These are phyloP conservation scores for Diplodia sapinea DNA, from an alignment of 2,329 filamentous ascomycete genomes.

Conservation along the genomic window DNA sequence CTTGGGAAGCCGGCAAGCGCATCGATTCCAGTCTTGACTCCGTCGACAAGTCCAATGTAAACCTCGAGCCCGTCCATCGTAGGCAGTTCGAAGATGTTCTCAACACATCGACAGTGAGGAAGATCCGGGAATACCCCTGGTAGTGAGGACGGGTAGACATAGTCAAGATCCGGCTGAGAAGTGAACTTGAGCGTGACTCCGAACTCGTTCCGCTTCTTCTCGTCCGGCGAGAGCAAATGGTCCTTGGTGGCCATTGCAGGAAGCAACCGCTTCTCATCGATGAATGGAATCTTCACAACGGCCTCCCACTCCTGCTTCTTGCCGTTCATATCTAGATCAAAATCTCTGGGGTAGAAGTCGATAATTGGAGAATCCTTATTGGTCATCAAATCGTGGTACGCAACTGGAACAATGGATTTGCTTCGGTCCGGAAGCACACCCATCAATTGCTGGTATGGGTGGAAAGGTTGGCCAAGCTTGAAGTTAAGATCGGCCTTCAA, in stretches of 20 bases:
- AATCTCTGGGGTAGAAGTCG: constrained; percentile 97
- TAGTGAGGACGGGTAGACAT: constrained; percentile 84
- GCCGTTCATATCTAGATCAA: constrained; percentile 98
- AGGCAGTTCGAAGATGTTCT: constrained; percentile 95
- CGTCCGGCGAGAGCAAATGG: constrained; percentile 73
- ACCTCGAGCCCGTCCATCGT: constrained; percentile 88
- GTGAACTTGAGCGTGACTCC: constrained; percentile 93
- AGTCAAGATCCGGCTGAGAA: constrained; percentile 77
- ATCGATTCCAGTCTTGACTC: constrained; percentile 78
- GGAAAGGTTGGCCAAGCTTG: constrained; percentile 91
- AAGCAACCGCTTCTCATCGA: constrained; percentile 86
- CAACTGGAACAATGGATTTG: constrained; percentile 88
- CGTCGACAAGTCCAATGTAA: constrained; percentile 80
- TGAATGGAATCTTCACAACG: constrained; percentile 98
- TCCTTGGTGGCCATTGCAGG: constrained; percentile 87
- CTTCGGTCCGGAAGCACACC: constrained; percentile 96
- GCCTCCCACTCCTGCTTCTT: constrained; percentile 99
- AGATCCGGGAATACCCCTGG: constrained; percentile 91
- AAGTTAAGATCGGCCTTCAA: constrained; percentile 88
- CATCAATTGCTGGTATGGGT: constrained; percentile 96
- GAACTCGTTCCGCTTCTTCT: constrained; percentile 85
- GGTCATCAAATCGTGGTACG: constrained; percentile 94
- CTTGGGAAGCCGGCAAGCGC: constrained; percentile 95
- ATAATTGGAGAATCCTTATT: constrained; percentile 88
- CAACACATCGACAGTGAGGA: constrained; percentile 83